Evolutionary conservation across 1,284 basidiomycete species (phyloP), one percentile per base, ranked within the genome.

Genomic region (Malassezia japonica): DNA sequence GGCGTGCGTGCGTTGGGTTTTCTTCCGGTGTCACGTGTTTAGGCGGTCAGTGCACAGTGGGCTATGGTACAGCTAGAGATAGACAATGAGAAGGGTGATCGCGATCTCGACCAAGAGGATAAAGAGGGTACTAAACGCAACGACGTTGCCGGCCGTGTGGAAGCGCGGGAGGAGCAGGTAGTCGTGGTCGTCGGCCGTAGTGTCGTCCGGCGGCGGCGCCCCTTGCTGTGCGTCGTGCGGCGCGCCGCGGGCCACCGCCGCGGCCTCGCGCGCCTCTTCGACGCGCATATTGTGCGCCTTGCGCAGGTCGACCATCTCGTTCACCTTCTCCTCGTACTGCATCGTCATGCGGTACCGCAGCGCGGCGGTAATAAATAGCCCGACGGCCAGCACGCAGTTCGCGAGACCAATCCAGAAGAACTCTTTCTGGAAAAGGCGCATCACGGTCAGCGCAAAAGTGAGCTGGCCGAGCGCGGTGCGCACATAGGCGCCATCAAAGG

Each of bases 401-500:
- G 46, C 41, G 20, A 54, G 25, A 4, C 51, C 51, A 16, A 54
- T 41, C 51, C 51, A 54, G 35, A 54, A 54, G 31, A 54, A 54
- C 21, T 43, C 46, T 4, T 40, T 40, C 23, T 54, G 34, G 24
- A 54, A 54, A 18, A 54, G 35, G 6, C 42, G 41, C 24, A 43
- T 42, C 3, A 54, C 36, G 2, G 38, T 38, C 16, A 54, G 25
- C 27, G 46, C 42, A 32, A 54, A 54, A 2, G 46, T 18, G 5
- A 54, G 34, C 28, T 54, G 40, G 16, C 37, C 24, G 4, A 54
- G 41, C 7, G 51, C 51, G 15, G 46, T 41, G 24, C 51, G 46
- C 20, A 20, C 33, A n/a, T 54, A 54, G 10, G 51, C 51, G 23
- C 51, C 51, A 35, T 54, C 46, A 35, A 54, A 54, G n/a, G 51